These are phyloP conservation scores for Nitzschia sp. DNA, from an alignment of 108 stramenopile species.

Conservation along the genomic window DNA sequence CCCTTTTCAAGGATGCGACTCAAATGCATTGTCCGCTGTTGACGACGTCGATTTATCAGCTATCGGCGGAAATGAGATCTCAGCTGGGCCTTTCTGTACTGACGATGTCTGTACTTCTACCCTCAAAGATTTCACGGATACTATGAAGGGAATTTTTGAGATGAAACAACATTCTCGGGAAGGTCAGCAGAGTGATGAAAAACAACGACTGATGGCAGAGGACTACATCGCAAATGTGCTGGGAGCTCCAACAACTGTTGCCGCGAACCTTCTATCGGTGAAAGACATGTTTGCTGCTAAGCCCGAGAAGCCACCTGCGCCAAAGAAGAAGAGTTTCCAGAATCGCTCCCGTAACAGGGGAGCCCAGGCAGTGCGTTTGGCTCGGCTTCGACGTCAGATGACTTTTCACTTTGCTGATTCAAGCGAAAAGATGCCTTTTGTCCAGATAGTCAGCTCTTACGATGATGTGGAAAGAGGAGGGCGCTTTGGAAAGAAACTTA, in stretches of 20 bases:
- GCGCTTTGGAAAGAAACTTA: slow-evolving; percentile 6
- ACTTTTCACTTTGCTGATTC: slow-evolving; percentile 35
- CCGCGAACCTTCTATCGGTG: slow-evolving; percentile 21
- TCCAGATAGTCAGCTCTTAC: slow-evolving; percentile 37
- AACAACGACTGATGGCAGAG: slow-evolving; percentile 23
- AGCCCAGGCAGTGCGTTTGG: slow-evolving; percentile 27
- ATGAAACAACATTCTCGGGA: slow-evolving; percentile 25
- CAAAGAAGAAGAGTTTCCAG: slow-evolving; percentile 15
- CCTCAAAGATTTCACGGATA: slow-evolving; percentile 47
- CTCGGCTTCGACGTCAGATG: slow-evolving; percentile 42
- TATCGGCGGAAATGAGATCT: slow-evolving; percentile 12
- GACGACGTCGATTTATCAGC: slow-evolving; percentile 34
- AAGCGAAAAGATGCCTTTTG: slow-evolving; percentile 15
- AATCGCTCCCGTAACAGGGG: slow-evolving; percentile 34
- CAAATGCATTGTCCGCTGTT: slow-evolving; percentile 17
- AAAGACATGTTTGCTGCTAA: slow-evolving; percentile 23
- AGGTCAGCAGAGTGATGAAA: not conserved
- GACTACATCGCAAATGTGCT: slow-evolving; percentile 37
- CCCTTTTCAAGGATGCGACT: slow-evolving; percentile 6
- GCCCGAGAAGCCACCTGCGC: not conserved
- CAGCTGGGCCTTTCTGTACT: slow-evolving; percentile 39
- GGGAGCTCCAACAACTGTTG: slow-evolving; percentile 18
- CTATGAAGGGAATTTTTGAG: slow-evolving; percentile 44
- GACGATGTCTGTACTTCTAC: slow-evolving; percentile 45
- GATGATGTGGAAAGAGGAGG: slow-evolving; percentile 31